phyloP scores from a whole-genome alignment of 192 early-diverging fungal genomes.

The Gryganskiella cystojenkinii region DNA sequence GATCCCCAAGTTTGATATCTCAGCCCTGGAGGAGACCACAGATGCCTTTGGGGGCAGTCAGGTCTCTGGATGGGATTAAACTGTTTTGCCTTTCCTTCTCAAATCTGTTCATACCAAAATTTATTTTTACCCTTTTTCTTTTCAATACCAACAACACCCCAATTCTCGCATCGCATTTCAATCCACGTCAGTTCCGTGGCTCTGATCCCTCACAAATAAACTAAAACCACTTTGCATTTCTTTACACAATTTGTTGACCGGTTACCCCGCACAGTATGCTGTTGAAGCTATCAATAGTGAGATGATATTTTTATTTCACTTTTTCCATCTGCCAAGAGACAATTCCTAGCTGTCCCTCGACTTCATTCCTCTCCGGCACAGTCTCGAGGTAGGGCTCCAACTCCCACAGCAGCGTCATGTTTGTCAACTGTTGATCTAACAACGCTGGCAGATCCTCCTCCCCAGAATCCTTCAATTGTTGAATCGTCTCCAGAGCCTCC shows the following conservation, averaged over 20 bases:
- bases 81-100: not conserved
- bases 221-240: too few species aligned
- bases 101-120: not conserved
- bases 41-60: conserved; percentile 41
- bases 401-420: conserved; percentile 38
- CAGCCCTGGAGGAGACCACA: conserved; percentile 55
- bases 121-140: not conserved
- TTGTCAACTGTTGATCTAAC: conserved; percentile 44
- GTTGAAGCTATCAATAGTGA: not conserved
- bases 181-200: too few species aligned
- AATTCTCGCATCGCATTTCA: too few species aligned
- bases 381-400: conserved; percentile 48
- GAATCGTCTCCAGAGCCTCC: conserved; percentile 38
- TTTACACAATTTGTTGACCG: too few species aligned
- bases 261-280: too few species aligned
- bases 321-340: conserved; percentile 49
- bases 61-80: conserved; percentile 47
- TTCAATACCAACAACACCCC: not conserved
- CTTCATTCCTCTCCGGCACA: conserved; percentile 23
- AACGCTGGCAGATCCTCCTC: conserved; percentile 36
- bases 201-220: not conserved
- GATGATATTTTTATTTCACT: conserved; percentile 18
- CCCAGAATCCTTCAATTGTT: conserved; percentile 31
- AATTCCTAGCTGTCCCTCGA: conserved; percentile 20
- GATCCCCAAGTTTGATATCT: conserved; percentile 56